phyloP scores from a whole-genome alignment of 1,139 yeast species.

The Casaregolazyma lundiana region DNA sequence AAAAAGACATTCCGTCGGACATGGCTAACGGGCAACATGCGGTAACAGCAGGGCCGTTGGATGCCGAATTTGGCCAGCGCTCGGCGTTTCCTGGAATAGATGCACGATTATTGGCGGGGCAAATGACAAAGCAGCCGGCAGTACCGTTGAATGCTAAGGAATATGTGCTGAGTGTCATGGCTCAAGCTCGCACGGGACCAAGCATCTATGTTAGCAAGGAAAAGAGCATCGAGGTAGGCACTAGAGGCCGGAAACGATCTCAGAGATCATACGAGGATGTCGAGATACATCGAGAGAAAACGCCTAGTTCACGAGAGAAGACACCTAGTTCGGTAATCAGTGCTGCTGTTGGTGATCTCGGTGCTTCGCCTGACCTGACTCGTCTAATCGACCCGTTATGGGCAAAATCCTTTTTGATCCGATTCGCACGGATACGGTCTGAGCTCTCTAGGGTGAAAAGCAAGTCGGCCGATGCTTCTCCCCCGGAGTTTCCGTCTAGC shows the following conservation, averaged over 20 bases:
- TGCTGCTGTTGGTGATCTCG: constrained; percentile 2
- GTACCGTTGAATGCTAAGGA: constrained; percentile 21
- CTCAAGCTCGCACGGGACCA: constrained; percentile 24
- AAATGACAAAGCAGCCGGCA: neutral
- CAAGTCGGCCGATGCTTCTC: neutral
- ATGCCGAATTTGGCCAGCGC: constrained; percentile 40
- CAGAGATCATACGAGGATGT: constrained; percentile 12
- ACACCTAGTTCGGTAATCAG: too few species aligned
- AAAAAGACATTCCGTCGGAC: constrained; percentile 2
- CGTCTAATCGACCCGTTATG: neutral
- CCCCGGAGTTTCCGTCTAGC: neutral
- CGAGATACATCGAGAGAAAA: too few species aligned
- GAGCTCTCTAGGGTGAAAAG: neutral
- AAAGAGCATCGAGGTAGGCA: neutral
- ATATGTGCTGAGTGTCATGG: constrained; percentile 24
- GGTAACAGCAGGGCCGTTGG: constrained; percentile 27
- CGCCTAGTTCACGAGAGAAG: too few species aligned
- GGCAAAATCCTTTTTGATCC: neutral
- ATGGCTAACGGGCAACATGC: neutral
- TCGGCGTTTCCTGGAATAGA: constrained; percentile 38
- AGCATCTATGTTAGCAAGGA: constrained; percentile 11
- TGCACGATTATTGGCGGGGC: constrained; percentile 12
- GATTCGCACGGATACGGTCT: neutral
- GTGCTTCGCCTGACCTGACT: neutral
- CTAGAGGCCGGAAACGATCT: constrained; percentile 12